Conservation (phyloP, 2,329 filamentous ascomycete genomes). For the Dothistroma septosporum region DNA sequence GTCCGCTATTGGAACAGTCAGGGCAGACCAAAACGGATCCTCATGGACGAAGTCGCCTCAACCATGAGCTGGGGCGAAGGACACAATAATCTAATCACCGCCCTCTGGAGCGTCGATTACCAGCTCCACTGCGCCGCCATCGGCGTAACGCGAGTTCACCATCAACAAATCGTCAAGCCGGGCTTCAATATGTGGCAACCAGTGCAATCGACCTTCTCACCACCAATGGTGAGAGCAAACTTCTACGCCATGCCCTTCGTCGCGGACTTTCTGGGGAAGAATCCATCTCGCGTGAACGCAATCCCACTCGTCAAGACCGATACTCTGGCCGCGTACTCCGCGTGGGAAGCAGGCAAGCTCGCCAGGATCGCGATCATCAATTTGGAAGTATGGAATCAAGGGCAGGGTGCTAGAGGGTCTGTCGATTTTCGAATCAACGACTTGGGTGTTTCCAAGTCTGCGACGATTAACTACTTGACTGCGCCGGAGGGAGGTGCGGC, state of each 20-base stretch:
- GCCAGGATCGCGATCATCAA: slow-evolving; percentile 7
- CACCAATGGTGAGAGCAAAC: slow-evolving; percentile 5
- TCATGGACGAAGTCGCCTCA: slow-evolving; percentile 11
- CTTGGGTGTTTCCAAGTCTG: slow-evolving; percentile 1
- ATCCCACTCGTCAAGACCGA: neutral
- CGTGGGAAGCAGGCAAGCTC: slow-evolving; percentile 6
- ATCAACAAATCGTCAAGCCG: slow-evolving; percentile 8
- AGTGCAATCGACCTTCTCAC: neutral
- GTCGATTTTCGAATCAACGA: slow-evolving; percentile 4
- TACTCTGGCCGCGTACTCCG: slow-evolving; percentile 4
- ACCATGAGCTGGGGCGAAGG: slow-evolving; percentile 3
- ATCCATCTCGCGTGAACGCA: neutral
- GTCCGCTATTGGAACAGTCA: neutral
- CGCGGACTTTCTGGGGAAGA: slow-evolving; percentile 11
- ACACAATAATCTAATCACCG: slow-evolving; percentile 10
- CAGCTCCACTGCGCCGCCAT: slow-evolving; percentile 8
- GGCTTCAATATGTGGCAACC: slow-evolving; percentile 12
- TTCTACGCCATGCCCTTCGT: slow-evolving; percentile 10
- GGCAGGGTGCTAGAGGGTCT: neutral
- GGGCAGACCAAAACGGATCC: neutral
- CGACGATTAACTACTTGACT: slow-evolving; percentile 8
- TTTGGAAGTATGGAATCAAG: slow-evolving; percentile 7
- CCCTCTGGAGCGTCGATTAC: slow-evolving; percentile 12
- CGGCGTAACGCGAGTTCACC: slow-evolving; percentile 7
- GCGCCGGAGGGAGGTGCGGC: slow-evolving; percentile 4